A percentile compares a stretch with the other conserved stretches of the same genome.
phyloP scores from a whole-genome alignment of 2,329 filamentous ascomycete species.

The Anthostomella pinea region DNA sequence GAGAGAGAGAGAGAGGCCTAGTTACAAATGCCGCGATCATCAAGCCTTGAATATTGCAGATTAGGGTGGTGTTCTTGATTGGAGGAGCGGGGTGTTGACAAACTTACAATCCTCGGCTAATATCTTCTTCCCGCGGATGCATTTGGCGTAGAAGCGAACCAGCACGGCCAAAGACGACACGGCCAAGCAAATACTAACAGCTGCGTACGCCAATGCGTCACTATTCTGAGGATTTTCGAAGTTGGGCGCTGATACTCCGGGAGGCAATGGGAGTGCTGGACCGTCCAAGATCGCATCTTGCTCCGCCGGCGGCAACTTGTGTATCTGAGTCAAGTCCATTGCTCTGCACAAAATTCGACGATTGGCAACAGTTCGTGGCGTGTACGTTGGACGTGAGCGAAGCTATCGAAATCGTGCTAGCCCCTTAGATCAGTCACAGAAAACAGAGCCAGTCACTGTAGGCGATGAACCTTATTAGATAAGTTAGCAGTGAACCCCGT shows the following conservation, averaged over 20 bases:
- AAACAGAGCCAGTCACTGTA: too few species aligned
- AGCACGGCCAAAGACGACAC: conserved; percentile 13
- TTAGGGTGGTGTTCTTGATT: too few species aligned
- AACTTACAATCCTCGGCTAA: conserved; percentile 17
- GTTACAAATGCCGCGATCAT: too few species aligned
- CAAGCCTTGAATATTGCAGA: too few species aligned
- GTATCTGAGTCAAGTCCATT: conserved; percentile 1
- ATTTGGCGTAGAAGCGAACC: conserved; percentile 15
- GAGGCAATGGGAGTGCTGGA: conserved; percentile 17
- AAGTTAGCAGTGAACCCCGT: too few species aligned
- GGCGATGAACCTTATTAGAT: too few species aligned
- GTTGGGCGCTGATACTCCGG: conserved; percentile 13
- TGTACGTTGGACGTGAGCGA: not conserved
- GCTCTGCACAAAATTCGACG: not conserved
- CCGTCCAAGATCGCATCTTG: conserved; percentile 8
- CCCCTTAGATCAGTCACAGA: too few species aligned
- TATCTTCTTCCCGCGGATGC: conserved; percentile 16
- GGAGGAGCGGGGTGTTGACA: too few species aligned
- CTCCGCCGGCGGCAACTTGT: not conserved
- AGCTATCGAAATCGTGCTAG: not conserved
- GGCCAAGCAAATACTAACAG: conserved; percentile 13
- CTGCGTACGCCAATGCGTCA: conserved; percentile 9
- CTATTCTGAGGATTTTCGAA: conserved; percentile 20
- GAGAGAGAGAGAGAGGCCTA: too few species aligned
- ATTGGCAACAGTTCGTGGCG: not conserved